Evolutionary conservation across 495 filamentous ascomycete species (phyloP).

Genomic region (Delitschia confertaspora): DNA sequence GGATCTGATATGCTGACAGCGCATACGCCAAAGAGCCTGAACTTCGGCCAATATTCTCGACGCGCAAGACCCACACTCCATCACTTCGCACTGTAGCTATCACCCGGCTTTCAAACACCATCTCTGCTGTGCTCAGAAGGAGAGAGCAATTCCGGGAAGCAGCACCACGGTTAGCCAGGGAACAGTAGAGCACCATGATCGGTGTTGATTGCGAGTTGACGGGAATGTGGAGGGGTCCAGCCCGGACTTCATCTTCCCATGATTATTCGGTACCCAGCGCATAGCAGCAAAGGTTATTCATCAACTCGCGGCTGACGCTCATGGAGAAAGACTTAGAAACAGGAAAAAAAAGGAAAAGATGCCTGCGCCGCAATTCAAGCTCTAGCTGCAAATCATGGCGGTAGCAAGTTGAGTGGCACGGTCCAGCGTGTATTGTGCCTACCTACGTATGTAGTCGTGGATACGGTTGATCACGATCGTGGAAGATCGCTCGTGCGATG

Average conservation of each 20-base stretch:
- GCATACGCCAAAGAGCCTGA: slow-evolving; percentile 27
- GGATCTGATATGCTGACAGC: slow-evolving; percentile 27
- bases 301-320: slow-evolving; percentile 14
- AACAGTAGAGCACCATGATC: no score
- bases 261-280: no score
- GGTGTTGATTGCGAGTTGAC: no score
- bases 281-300: slow-evolving; percentile 22
- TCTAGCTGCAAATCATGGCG: slow-evolving; percentile 18
- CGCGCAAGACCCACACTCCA: slow-evolving; percentile 2
- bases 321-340: no score
- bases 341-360: no score
- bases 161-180: slow-evolving; percentile 15
- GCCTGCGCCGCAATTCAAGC: slow-evolving; percentile 10
- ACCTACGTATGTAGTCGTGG: slow-evolving; percentile 1
- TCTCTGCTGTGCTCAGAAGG: slow-evolving; percentile 6
- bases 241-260: no score
- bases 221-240: no score
- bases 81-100: slow-evolving; percentile 7
- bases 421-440: slow-evolving; percentile 6
- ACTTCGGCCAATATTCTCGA: slow-evolving; percentile 25
- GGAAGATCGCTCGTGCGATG: slow-evolving; percentile 22
- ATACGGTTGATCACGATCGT: slow-evolving; percentile 21
- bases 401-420: slow-evolving; percentile 23
- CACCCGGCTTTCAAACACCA: slow-evolving; percentile 1
- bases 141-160: slow-evolving; percentile 13